phyloP scores from a whole-genome alignment of 306 rosid species.

The Astragalus membranaceus region DNA sequence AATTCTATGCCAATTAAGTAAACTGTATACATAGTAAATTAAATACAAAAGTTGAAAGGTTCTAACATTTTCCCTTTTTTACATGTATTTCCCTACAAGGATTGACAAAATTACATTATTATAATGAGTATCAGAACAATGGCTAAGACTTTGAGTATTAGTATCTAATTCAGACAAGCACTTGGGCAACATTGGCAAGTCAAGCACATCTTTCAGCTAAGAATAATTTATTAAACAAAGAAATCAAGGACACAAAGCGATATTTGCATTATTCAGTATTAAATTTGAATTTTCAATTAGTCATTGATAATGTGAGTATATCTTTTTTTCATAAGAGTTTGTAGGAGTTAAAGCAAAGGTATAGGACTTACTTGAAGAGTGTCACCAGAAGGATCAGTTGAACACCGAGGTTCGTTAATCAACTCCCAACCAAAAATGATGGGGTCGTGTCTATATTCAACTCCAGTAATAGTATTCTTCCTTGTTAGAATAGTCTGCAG shows the following conservation, averaged over 20 bases:
- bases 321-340: background rate
- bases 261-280: background rate
- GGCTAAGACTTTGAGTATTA: background rate
- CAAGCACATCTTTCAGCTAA: background rate
- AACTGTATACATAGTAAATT: background rate
- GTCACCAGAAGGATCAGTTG: conserved; percentile 89
- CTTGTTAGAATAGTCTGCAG: conserved; percentile 77
- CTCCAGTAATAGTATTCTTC: conserved; percentile 82
- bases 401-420: conserved; percentile 95
- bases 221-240: background rate
- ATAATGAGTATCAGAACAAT: background rate
- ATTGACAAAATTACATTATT: background rate
- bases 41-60: background rate
- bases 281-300: background rate
- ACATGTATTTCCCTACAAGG: background rate
- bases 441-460: conserved; percentile 88
- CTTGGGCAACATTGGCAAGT: background rate
- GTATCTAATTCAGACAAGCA: background rate
- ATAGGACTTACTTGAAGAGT: conserved; percentile 83
- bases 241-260: background rate
- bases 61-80: background rate
- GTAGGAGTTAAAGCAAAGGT: background rate
- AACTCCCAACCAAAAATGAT: conserved; percentile 92
- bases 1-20: conserved; percentile 27
- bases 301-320: background rate